A percentile compares a stretch with the other conserved stretches of the same genome.
Conservation (phyloP, 2,329 filamentous ascomycete species). For the Ascomycota sp. region DNA sequence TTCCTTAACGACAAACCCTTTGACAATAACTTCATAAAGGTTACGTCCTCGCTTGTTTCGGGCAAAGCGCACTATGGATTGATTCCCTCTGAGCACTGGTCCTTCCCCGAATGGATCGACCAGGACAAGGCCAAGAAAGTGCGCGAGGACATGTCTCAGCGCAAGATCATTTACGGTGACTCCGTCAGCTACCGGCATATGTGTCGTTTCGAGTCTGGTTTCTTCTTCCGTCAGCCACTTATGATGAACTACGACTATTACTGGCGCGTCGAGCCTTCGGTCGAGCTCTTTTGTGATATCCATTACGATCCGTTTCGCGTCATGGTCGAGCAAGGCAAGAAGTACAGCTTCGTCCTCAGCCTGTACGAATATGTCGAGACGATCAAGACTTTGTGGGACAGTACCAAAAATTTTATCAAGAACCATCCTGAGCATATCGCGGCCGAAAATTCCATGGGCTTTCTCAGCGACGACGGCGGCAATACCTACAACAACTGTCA, state of each 20-base stretch:
- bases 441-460: constrained; percentile 69
- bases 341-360: constrained; percentile 92
- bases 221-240: constrained; percentile 90
- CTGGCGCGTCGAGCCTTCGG: constrained; percentile 95
- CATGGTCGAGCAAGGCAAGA: constrained; percentile 93
- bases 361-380: constrained; percentile 94
- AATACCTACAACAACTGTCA: constrained; percentile 94
- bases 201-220: constrained; percentile 97
- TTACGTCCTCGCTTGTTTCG: constrained; percentile 77
- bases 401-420: constrained; percentile 82
- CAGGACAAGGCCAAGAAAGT: constrained; percentile 81
- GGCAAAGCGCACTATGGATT: constrained; percentile 80
- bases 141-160: constrained; percentile 79
- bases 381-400: constrained; percentile 90
- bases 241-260: constrained; percentile 98
- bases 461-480: constrained; percentile 79
- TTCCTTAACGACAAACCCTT: constrained; percentile 96
- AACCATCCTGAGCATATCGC: constrained; percentile 75
- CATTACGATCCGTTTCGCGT: constrained; percentile 90
- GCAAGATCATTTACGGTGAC: constrained; percentile 96
- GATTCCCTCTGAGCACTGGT: constrained; percentile 89
- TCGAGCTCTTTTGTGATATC: constrained; percentile 92
- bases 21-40: constrained; percentile 78
- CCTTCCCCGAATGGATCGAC: constrained; percentile 88
- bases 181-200: constrained; percentile 96